Base-by-base conservation (phyloP, 768 basidiomycete species). In the Suillus tomentosus region DNA sequence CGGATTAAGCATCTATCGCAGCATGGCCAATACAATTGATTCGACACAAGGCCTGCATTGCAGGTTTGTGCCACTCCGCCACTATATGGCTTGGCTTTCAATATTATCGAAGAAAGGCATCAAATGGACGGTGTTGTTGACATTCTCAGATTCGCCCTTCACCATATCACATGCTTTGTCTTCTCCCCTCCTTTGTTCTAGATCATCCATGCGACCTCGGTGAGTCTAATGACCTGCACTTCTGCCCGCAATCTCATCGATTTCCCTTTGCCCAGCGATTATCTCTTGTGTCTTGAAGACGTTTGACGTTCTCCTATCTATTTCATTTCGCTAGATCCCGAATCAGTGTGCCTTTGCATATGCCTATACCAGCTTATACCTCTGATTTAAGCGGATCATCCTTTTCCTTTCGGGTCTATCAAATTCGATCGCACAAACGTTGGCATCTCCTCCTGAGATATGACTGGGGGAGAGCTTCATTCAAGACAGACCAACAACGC, bases 261-360 rank as follows among this genome's bases (percentile, higher is more conserved):
- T 42, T 55, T 15, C 56, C 56, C 56, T 40, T 40, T 58, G 56
- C 56, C 56, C 56, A 58, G 56, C 36, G 56, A 58, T 58, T 58
- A 58, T 58, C 56, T 58, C 22, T 54, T 11, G 11, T 54, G 53
- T 54, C 53, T 54, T 42, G 22, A 27, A 58, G 39, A 40, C 24
- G 24, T 24, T 27, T 27, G 5, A 40, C 53, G 5, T 13, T 19
- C 39, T 40, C 56, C 56, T 58, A 58, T 58, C 24, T 24, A 24
- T 40, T 58, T 58, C 56, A 58, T 58, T 58, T 58, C 56, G 56
- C 56, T 19, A 58, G 56, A 58, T 58, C 24, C 56, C 56, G 56
- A 19, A 27, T 40, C 17, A 3, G 39, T 40, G 56, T 58, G 40
- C 56, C 56, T 58, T 57, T 40, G 56, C 5, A 58, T 58, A 24